Evolutionary conservation across 176 grass and related monocot genomes (phyloP).

Genomic region (Phragmites australis): DNA sequence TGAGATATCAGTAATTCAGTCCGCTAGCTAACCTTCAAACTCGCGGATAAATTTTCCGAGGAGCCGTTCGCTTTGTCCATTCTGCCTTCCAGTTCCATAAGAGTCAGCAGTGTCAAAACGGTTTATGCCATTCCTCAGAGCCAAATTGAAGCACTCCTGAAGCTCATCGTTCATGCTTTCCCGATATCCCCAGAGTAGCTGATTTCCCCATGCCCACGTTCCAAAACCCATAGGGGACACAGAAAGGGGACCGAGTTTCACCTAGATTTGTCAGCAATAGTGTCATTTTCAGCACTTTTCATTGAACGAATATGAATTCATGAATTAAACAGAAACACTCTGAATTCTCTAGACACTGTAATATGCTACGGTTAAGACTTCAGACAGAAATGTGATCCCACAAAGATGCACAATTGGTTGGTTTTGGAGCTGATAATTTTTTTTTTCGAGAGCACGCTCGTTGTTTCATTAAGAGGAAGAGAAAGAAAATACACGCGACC

Average conservation of each 20-base stretch:
- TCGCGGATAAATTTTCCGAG: slow-evolving; percentile 85
- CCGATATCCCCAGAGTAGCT: slow-evolving; percentile 88
- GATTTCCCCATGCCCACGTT: slow-evolving; percentile 97
- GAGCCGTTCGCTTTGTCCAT: slow-evolving; percentile 82
- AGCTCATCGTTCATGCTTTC: slow-evolving; percentile 80
- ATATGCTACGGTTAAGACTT: neutral
- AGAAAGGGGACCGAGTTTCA: slow-evolving; percentile 74
- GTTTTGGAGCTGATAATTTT: too few relatives aligned
- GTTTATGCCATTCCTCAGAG: slow-evolving; percentile 76
- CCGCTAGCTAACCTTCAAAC: slow-evolving; percentile 47
- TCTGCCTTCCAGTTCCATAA: slow-evolving; percentile 80
- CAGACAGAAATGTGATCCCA: slow-evolving; percentile 11
- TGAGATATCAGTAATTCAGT: neutral
- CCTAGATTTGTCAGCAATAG: slow-evolving; percentile 39
- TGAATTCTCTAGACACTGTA: neutral
- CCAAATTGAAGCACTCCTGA: slow-evolving; percentile 79
- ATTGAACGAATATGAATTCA: neutral
- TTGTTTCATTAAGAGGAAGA: too few relatives aligned
- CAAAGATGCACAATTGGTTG: neutral
- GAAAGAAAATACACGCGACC: too few relatives aligned
- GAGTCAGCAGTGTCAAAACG: slow-evolving; percentile 98
- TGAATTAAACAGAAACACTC: neutral
- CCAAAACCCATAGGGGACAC: slow-evolving; percentile 93
- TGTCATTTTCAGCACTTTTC: neutral
- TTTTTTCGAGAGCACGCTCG: too few relatives aligned